Base-by-base conservation (phyloP, 139 green algal species). In the Micractinium conductrix region DNA sequence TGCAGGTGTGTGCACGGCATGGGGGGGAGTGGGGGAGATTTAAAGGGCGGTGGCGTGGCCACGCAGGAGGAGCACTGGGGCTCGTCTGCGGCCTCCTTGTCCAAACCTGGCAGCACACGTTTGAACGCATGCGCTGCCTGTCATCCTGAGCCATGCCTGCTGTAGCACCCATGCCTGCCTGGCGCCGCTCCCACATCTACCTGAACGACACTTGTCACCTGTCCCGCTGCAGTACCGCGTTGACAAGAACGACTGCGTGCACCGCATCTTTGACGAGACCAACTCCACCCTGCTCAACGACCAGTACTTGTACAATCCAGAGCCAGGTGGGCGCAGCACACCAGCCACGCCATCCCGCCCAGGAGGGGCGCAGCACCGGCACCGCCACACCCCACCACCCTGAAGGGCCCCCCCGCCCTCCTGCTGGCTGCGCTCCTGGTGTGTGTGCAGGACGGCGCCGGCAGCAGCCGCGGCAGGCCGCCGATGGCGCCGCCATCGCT, bases 171-270 rank as follows among this genome's bases (percentile, higher is more conserved):
- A n/a, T n/a, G 48, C 48, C 48, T 58, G 48, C 48, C 14, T 58
- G 48, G 48, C 48, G 12, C 14, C 14, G 48, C 10, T 14, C 10
- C 10, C 12, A 14, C 48, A 14, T 10, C 48, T 22, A 14, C 48
- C 48, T 22, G 48, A 10, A 58, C 10, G 14, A 58, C 10, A 58
- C 14, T 10, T 58, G 48, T 58, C 3, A 8, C 24, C 60, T 68
- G 60, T 26, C 55, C 55, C 60, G 22, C 89, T 65, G 79, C 91
- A 95, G 87, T 93, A 94, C 78, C 81, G 89, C 1, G 74, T 78
- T 40, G 73, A 85, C 78, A 75, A 85, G 42, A 0, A 22, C 9
- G 24, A 65, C 48, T 85, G 80, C 80, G 33, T 40, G n/a, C 44
- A 84, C 78, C 80, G 50, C 67, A 38, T n/a, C 40, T 78, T 70